These are phyloP conservation scores for Terfezia claveryi DNA, from an alignment of 495 filamentous ascomycete genomes.

Conservation along the genomic window DNA sequence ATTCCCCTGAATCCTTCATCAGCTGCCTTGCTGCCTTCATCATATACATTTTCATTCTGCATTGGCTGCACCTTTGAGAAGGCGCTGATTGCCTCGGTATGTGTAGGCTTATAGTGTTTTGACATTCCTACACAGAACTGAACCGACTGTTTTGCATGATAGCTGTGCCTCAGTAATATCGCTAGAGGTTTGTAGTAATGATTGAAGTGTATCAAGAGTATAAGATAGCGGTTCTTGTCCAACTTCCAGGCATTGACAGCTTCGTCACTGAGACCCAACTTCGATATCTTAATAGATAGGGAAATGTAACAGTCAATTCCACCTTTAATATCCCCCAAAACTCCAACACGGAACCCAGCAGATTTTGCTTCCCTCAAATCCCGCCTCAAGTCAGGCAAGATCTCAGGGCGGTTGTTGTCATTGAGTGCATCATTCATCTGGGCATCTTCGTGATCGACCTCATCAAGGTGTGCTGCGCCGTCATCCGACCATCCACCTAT, in stretches of 20 bases:
- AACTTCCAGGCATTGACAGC: constrained; percentile 61
- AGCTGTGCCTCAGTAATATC: constrained; percentile 21
- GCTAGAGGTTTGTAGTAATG: constrained; percentile 35
- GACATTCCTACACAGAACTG: constrained; percentile 30
- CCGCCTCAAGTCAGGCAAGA: constrained; percentile 23
- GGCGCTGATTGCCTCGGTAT: constrained; percentile 26
- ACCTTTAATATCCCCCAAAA: constrained; percentile 24
- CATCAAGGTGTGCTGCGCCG: not conserved
- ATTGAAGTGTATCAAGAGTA: constrained; percentile 51
- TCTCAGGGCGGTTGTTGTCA: constrained; percentile 7
- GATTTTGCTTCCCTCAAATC: constrained; percentile 41
- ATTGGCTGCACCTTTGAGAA: constrained; percentile 23
- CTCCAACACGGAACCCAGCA: constrained; percentile 57
- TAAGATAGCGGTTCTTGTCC: constrained; percentile 41
- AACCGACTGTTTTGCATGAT: constrained; percentile 16
- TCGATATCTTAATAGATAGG: constrained; percentile 42
- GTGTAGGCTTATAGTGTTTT: constrained; percentile 32
- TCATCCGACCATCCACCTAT: constrained; percentile 3
- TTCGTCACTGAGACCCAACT: constrained; percentile 56
- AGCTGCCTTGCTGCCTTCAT: constrained; percentile 12
- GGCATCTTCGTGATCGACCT: constrained; percentile 8
- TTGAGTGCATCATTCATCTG: constrained; percentile 5
- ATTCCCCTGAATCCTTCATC: constrained; percentile 25
- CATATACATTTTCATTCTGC: not conserved
- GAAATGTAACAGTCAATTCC: constrained; percentile 33